A percentile compares a stretch with the other conserved stretches of the same genome.
phyloP scores from a whole-genome alignment of 192 early-diverging fungal genomes.

The Obelidium mucronatum region DNA sequence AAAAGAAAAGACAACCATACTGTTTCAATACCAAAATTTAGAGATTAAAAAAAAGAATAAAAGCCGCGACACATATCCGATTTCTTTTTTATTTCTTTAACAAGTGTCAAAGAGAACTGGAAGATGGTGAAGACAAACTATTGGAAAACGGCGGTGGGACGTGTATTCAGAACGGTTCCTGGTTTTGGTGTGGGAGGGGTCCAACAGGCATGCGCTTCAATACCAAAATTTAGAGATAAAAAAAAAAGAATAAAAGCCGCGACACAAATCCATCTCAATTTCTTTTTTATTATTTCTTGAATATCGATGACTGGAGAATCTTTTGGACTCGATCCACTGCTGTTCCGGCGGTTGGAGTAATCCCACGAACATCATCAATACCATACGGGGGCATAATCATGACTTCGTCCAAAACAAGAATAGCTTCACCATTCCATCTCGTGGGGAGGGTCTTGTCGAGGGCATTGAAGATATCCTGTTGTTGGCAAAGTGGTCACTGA shows the following conservation, averaged over 20 bases:
- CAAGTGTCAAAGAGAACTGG: not conserved
- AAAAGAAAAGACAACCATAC: too few species aligned
- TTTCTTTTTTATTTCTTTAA: too few species aligned
- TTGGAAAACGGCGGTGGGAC: slow-evolving; percentile 20
- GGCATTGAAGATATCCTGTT: slow-evolving; percentile 56
- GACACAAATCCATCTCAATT: too few species aligned
- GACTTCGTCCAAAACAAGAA: slow-evolving; percentile 61
- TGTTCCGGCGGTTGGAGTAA: slow-evolving; percentile 12
- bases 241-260: too few species aligned
- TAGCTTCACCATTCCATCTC: slow-evolving; percentile 50
- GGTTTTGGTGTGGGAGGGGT: slow-evolving; percentile 53
- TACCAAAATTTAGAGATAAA: too few species aligned
- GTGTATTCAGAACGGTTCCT: slow-evolving; percentile 46
- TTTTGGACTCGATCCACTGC: slow-evolving; percentile 48
- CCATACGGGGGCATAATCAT: slow-evolving; percentile 56
- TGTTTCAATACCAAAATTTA: too few species aligned
- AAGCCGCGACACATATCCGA: too few species aligned
- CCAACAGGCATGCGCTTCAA: slow-evolving; percentile 39
- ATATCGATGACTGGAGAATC: too few species aligned
- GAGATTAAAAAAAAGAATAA: too few species aligned
- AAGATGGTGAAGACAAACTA: slow-evolving; percentile 40
- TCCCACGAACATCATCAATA: slow-evolving; percentile 30
- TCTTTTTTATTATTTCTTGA: too few species aligned
- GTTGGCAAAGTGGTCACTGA: too few species aligned
- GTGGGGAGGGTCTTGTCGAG: slow-evolving; percentile 59